Percentiles rank a stretch among this genome's conserved stretches.
Conservation (phyloP, 176 grass and related monocot genomes). For the Chloris gayana region DNA sequence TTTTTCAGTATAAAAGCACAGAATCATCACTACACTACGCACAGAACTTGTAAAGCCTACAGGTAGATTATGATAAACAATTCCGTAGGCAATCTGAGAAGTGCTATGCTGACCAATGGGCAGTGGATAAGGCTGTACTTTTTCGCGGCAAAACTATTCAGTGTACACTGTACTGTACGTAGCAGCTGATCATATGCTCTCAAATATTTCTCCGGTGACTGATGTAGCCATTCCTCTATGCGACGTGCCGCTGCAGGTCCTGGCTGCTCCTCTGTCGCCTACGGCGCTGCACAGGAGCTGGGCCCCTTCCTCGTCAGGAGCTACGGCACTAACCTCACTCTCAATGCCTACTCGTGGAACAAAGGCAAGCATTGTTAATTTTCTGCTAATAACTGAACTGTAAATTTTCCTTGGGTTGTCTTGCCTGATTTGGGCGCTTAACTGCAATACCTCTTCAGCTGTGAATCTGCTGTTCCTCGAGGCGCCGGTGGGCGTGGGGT, state of each 20-base stretch:
- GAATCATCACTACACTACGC: background rate
- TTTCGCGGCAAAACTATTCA: background rate
- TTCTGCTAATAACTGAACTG: background rate
- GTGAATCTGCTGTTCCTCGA: conserved; percentile 94
- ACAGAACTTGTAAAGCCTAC: conserved; percentile 31
- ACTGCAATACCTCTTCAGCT: conserved; percentile 36
- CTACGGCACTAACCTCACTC: conserved; percentile 59
- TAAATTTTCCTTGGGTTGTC: background rate
- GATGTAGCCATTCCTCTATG: background rate
- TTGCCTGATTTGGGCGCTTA: background rate
- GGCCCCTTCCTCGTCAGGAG: conserved; percentile 76
- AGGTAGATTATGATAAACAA: conserved; percentile 12
- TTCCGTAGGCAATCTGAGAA: background rate
- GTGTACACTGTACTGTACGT: no score
- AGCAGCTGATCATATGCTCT: background rate
- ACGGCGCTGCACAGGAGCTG: conserved; percentile 89
- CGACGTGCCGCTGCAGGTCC: conserved; percentile 53
- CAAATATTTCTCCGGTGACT: background rate
- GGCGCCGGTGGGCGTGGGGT: conserved; percentile 85
- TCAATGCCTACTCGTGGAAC: conserved; percentile 92
- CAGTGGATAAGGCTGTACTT: conserved; percentile 5
- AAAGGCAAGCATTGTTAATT: conserved; percentile 51
- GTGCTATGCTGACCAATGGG: background rate
- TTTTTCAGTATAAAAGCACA: background rate
- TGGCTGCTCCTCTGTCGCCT: conserved; percentile 83